Conservation (phyloP, 2,329 filamentous ascomycete species). For the Xylariaceae sp. region DNA sequence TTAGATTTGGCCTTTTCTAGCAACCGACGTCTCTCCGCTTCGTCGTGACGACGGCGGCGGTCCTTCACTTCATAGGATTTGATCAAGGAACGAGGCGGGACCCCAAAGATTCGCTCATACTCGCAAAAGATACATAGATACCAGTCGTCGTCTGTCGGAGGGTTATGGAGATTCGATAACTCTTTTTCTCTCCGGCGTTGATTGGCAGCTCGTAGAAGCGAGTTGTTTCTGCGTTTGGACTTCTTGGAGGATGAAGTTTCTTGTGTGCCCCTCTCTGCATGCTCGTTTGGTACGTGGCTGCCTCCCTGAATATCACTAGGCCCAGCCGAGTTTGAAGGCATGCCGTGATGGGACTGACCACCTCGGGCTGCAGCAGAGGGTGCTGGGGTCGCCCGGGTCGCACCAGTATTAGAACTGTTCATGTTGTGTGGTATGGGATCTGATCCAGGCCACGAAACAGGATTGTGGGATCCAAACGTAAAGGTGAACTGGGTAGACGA, state of each 20-base stretch:
- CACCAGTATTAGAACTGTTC: constrained; percentile 22
- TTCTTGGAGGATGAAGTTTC: constrained; percentile 47
- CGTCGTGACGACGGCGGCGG: constrained; percentile 74
- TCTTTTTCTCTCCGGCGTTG: constrained; percentile 76
- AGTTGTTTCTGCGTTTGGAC: constrained; percentile 66
- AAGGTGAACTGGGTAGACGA: constrained; percentile 91
- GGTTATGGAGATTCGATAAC: constrained; percentile 72
- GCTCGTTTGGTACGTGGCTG: constrained; percentile 26
- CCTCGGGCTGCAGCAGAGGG: constrained; percentile 10
- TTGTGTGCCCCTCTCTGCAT: constrained; percentile 39
- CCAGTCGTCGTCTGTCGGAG: constrained; percentile 67
- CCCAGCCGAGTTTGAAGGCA: constrained; percentile 13
- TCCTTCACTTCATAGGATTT: constrained; percentile 94
- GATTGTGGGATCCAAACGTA: constrained; percentile 86
- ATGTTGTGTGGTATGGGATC: constrained; percentile 35
- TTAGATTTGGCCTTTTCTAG: constrained; percentile 95
- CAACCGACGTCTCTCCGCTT: constrained; percentile 80
- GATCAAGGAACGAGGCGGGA: constrained; percentile 78
- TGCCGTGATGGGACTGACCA: constrained; percentile 17
- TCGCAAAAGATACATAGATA: constrained; percentile 99
- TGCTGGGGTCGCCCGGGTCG: constrained; percentile 19
- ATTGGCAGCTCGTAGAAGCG: constrained; percentile 72
- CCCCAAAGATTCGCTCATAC: constrained; percentile 94
- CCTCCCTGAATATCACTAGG: constrained; percentile 15
- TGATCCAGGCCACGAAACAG: constrained; percentile 70